Conservation (phyloP, 2,329 filamentous ascomycete genomes). For the Thielaviopsis ethacetica region DNA sequence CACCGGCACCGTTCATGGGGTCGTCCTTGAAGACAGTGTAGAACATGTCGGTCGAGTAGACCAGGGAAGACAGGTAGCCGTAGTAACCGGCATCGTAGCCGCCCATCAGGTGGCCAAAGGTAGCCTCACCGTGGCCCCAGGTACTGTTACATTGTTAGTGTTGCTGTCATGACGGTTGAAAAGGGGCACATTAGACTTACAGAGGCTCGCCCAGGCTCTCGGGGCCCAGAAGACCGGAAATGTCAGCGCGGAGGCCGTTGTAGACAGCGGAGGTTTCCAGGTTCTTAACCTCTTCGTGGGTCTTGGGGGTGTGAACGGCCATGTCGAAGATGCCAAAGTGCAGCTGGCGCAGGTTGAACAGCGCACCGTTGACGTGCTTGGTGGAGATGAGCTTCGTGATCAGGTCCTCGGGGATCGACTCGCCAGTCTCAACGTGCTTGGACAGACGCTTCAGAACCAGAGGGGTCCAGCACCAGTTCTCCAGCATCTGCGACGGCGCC, state of each 20-base stretch:
- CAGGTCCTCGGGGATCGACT: constrained; percentile 58
- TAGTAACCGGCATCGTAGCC: constrained; percentile 81
- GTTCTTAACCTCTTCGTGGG: constrained; percentile 50
- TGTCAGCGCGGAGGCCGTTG: constrained; percentile 56
- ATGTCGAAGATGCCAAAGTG: constrained; percentile 76
- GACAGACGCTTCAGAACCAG: constrained; percentile 49
- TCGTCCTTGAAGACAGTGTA: constrained; percentile 60
- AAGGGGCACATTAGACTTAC: constrained; percentile 22
- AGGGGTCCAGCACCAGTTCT: constrained; percentile 61
- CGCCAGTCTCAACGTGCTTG: constrained; percentile 53
- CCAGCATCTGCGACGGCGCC: constrained; percentile 56
- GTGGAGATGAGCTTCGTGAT: constrained; percentile 59
- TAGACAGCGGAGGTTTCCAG: constrained; percentile 51
- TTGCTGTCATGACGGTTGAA: background rate
- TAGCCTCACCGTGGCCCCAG: constrained; percentile 66
- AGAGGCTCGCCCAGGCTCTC: constrained; percentile 43
- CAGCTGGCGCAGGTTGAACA: constrained; percentile 63
- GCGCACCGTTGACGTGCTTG: constrained; percentile 65
- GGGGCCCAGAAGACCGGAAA: constrained; percentile 57
- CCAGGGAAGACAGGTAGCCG: constrained; percentile 55
- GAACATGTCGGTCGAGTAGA: constrained; percentile 80
- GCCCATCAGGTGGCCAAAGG: constrained; percentile 68
- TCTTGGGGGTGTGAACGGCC: constrained; percentile 55
- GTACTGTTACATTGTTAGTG: constrained; percentile 22
- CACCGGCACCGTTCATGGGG: constrained; percentile 61